A percentile compares a stretch with the other conserved stretches of the same genome.
phyloP scores from a whole-genome alignment of 1,284 basidiomycete species.

The Ceratobasidium theobromae region DNA sequence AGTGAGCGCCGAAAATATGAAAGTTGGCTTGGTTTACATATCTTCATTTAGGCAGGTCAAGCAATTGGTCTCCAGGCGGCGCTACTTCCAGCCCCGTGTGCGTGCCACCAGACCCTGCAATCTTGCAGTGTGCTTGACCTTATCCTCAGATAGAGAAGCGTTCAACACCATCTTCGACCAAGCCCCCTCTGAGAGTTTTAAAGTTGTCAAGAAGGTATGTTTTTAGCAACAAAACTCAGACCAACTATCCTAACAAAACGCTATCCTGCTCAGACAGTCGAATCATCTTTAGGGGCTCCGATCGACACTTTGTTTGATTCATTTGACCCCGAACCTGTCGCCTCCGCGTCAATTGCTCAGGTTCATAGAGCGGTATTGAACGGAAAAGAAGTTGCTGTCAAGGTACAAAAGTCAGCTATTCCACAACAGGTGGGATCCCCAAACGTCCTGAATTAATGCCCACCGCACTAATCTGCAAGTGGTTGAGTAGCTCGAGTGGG shows the following conservation, averaged over 20 bases:
- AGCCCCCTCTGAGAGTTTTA: conserved; percentile 14
- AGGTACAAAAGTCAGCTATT: conserved; percentile 50
- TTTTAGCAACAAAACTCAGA: neutral
- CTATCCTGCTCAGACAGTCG: neutral
- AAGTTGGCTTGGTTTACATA: neutral
- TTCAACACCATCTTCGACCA: conserved; percentile 23
- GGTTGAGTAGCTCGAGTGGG: conserved; percentile 51
- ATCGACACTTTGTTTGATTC: conserved; percentile 23
- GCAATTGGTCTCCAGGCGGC: conserved; percentile 17
- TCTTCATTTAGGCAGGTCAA: conserved; percentile 4
- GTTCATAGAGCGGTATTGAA: conserved; percentile 30
- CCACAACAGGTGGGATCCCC: conserved; percentile 32
- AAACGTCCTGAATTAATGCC: neutral
- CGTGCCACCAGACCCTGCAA: neutral
- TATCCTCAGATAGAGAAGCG: neutral
- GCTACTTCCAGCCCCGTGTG: conserved; percentile 20
- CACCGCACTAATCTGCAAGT: neutral
- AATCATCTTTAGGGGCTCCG: conserved; percentile 25
- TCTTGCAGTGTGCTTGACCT: neutral
- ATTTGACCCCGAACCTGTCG: conserved; percentile 29
- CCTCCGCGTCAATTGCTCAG: conserved; percentile 32
- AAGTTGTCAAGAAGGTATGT: conserved; percentile 17
- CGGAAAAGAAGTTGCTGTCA: conserved; percentile 33
- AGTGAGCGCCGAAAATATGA: neutral
- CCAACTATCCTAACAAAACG: neutral